Base-by-base conservation (phyloP, 352 stramenopile species). In the Pythium diclinum region DNA sequence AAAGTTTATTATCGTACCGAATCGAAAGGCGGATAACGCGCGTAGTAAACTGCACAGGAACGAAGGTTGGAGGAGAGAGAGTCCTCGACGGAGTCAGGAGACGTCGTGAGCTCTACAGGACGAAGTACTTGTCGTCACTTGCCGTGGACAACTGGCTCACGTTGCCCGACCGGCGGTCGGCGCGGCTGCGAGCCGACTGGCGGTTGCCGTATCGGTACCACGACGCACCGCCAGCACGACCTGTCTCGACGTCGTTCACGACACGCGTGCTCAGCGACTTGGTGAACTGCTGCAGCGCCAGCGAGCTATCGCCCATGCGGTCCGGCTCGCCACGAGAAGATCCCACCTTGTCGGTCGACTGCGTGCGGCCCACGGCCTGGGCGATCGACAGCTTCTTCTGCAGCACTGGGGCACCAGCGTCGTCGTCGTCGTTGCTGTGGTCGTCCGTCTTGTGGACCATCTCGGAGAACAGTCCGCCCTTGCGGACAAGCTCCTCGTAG, bases 251-350 rank as follows among this genome's bases (percentile, higher is more conserved):
- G 32, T 91, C 81, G 61, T 91, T 78, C 6, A 81, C 80, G 17
- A 91, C 83, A 46, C 85, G 85, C 16, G 82, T 88, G 68, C 81
- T 93, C 49, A 93, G 53, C 38, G 59, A 89, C 74, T 91, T 90
- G 23, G 85, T 93, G 63, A 93, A 93, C 73, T 93, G 85, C 75
- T 93, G 85, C 70, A 93, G 63, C 36, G 85, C 85, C 60, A 91
- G 62, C 44, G 70, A 73, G 63, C 83, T 92, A 64, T 74, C 63
- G 61, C 58, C 62, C 34, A 67, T 16, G 16, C 23, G 28, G 17
- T 17, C 32, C 23, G 14, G 7, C 6, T 54, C 47, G 7, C 25
- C 47, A 36, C 47, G 47, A 2, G 13, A 8, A 11, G 21, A n/a
- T 19, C n/a, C 58, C 14, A 49, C 49, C 57, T 58, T 61, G 59